Evolutionary conservation across 2,329 filamentous ascomycete genomes (phyloP).

Genomic region (Neopestalotiopsis clavispora): DNA sequence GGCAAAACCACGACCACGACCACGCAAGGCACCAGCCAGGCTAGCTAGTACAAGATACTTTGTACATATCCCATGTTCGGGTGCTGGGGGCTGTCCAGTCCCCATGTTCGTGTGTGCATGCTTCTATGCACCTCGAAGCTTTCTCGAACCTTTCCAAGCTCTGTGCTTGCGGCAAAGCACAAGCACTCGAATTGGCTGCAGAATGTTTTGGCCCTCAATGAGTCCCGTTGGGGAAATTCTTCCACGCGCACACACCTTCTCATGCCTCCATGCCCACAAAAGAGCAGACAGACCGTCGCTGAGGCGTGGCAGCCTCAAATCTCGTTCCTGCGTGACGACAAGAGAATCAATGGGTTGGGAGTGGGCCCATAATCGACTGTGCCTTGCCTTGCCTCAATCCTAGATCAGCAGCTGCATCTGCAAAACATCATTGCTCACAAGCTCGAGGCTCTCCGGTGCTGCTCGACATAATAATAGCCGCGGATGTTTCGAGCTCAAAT

Average conservation of each 20-base stretch:
- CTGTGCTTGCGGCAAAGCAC: not conserved
- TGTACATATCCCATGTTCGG: not conserved
- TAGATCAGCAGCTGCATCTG: not conserved
- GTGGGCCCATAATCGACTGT: slow-evolving; percentile 3
- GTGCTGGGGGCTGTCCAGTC: not conserved
- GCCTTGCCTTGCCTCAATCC: not conserved
- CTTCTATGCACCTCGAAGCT: slow-evolving; percentile 14
- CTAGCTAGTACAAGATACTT: no score
- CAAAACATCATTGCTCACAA: slow-evolving; percentile 4
- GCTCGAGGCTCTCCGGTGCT: not conserved
- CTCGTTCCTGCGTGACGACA: not conserved
- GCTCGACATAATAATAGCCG: not conserved
- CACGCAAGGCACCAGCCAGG: not conserved
- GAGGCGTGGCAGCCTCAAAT: not conserved
- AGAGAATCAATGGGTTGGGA: not conserved
- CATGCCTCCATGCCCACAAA: not conserved
- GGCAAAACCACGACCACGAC: no score
- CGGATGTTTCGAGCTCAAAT: not conserved
- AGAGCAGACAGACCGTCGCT: not conserved
- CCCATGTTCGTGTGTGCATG: slow-evolving; percentile 1
- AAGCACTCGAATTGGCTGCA: slow-evolving; percentile 9
- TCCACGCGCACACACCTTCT: not conserved
- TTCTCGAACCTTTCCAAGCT: slow-evolving; percentile 16
- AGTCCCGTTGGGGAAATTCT: not conserved
- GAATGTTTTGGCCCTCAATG: not conserved